A percentile compares a stretch with the other conserved stretches of the same genome.
Evolutionary conservation across 73 alveolate species (phyloP).

Genomic region (Tetrahymena thermophila): DNA sequence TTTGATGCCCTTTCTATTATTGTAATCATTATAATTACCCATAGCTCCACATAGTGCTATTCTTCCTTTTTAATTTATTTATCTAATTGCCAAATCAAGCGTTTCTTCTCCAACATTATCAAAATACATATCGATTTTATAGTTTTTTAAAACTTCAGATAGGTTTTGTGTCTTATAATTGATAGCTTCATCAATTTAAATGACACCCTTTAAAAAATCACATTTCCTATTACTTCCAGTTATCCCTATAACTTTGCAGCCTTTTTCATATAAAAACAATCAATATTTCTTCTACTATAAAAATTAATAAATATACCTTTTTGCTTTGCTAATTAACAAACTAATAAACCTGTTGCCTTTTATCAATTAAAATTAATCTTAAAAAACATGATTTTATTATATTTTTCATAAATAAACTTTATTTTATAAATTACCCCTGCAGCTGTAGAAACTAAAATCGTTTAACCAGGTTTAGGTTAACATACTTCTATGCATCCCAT

Average conservation of each 20-base stretch:
- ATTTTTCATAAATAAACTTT: neutral
- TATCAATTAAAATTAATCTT: neutral
- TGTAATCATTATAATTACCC: conserved; percentile 19
- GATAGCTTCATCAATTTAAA: neutral
- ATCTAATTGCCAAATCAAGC: neutral
- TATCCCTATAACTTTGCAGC: conserved; percentile 22
- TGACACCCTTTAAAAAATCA: neutral
- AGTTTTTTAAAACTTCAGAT: neutral
- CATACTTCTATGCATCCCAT: conserved; percentile 25
- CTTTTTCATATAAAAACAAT: neutral
- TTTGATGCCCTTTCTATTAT: conserved; percentile 5
- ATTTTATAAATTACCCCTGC: neutral
- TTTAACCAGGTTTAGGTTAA: conserved; percentile 8
- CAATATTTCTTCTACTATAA: neutral
- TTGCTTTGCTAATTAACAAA: conserved; percentile 1
- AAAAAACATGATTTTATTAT: neutral
- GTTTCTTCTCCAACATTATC: conserved; percentile 41
- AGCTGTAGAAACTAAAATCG: conserved; percentile 27
- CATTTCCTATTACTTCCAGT: conserved; percentile 15
- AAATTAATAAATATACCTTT: neutral
- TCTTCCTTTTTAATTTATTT: conserved; percentile 26
- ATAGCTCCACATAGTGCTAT: conserved; percentile 34
- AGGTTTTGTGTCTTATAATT: conserved; percentile 12
- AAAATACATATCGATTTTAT: conserved; percentile 13
- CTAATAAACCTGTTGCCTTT: conserved; percentile 32